Evolutionary conservation across 306 rosid genomes (phyloP), one percentile per base, ranked within the genome.

Genomic region (Ceratonia siliqua): DNA sequence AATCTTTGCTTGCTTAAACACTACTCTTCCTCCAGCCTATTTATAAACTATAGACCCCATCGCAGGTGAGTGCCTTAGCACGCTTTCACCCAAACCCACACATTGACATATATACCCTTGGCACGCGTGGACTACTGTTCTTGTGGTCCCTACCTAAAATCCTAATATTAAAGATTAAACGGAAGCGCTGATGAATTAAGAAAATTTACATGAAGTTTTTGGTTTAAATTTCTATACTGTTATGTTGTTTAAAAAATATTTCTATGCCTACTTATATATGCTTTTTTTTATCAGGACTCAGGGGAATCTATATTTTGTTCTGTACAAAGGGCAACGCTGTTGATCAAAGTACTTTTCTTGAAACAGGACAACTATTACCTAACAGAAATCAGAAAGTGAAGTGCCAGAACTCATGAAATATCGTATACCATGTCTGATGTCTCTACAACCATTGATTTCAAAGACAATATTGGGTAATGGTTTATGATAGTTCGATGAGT

Each of bases 61-160:
- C 77, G 78, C 92, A 88, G 92, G 89, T 88, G 91, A 85, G 82
- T 66, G 73, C 3, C 82, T 52, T 3, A 15, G 84, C 81, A 84
- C 86, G 86, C 86, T 77, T 72, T 45, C 27, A 22, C 20, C 45
- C 43, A 32, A 25, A 53, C 39, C 68, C 66, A 3, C 42, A 17
- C 30, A 17, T 20, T 61, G 71, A 49, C 81, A 25, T 74, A 28
- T 68, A 52, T 49, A n/a, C 58, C 52, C 48, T 83, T 48, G 79
- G 80, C 92, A 87, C 87, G 92, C 92, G 87, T 78, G 85, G 87
- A 75, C 84, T 84, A 83, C 87, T 69, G 56, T 58, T 62, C 62
- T 58, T 56, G 82, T 50, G 58, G 81, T 69, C 62, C 83, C 79
- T 6, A 9, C 69, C 71, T 36, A 62, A 24, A 48, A 46, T 46